Percentiles rank a stretch among this genome's conserved stretches.
phyloP scores from a whole-genome alignment of 768 basidiomycete genomes.

The Clathrus columnatus region DNA sequence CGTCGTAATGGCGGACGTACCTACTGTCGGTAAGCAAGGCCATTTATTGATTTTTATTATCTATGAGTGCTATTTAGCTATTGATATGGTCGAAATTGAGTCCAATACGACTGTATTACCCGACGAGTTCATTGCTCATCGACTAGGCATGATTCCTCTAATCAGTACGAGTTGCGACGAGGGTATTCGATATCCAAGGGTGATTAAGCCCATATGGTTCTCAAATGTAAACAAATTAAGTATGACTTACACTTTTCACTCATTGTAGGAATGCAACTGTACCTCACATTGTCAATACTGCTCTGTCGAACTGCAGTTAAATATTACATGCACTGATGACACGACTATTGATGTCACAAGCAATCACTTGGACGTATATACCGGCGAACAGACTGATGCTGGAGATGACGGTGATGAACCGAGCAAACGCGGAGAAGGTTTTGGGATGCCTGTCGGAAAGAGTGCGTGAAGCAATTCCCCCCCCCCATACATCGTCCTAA shows the following conservation, averaged over 20 bases:
- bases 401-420: conserved; percentile 59
- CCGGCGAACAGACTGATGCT: conserved; percentile 24
- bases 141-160: conserved; percentile 90
- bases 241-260: not conserved
- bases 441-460: conserved; percentile 82
- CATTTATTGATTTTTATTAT: not conserved
- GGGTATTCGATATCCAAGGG: conserved; percentile 72
- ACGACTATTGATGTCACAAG: conserved; percentile 81
- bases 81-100: conserved; percentile 92
- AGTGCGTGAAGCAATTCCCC: conserved; percentile 35
- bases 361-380: conserved; percentile 59
- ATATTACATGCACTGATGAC: conserved; percentile 63
- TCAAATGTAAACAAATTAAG: conserved; percentile 1
- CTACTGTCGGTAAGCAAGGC: conserved; percentile 73
- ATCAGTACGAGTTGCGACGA: conserved; percentile 83
- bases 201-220: conserved; percentile 24
- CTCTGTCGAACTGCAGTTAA: conserved; percentile 72
- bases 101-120: conserved; percentile 88
- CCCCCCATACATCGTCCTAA: conserved; percentile 6
- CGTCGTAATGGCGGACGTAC: conserved; percentile 93
- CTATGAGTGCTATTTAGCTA: conserved; percentile 46
- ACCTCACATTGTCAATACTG: conserved; percentile 77
- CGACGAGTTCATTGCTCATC: conserved; percentile 96
- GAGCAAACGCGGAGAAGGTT: conserved; percentile 59
- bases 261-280: conserved; percentile 81